Conservation (phyloP, 2,329 filamentous ascomycete species). For the Colletotrichum graminicola region DNA sequence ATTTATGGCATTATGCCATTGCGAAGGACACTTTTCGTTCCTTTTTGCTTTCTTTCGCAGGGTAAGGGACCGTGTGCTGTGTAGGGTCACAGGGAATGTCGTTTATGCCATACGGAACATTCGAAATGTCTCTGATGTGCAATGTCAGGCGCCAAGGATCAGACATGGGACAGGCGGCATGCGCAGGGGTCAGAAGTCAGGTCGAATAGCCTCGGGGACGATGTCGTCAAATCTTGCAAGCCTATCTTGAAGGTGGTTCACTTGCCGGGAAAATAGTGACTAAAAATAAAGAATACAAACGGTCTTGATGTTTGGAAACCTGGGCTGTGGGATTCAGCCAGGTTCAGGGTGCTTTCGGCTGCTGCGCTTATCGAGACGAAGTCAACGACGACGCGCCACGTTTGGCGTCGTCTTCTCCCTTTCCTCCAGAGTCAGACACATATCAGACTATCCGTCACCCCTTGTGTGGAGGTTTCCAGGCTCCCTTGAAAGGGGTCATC, state of each 20-base stretch:
- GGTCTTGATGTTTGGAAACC: slow-evolving; percentile 3
- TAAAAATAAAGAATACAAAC: slow-evolving; percentile 2
- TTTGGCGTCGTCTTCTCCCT: slow-evolving; percentile 12
- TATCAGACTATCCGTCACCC: slow-evolving; percentile 26
- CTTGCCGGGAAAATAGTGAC: slow-evolving; percentile 8
- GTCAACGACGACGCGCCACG: background rate
- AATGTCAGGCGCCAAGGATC: slow-evolving; percentile 7
- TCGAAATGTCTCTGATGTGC: slow-evolving; percentile 7
- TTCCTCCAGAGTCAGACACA: slow-evolving; percentile 23
- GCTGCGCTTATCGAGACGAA: slow-evolving; percentile 25
- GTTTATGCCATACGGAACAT: slow-evolving; percentile 26
- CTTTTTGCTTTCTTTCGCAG: background rate
- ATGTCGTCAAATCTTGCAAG: slow-evolving; percentile 1
- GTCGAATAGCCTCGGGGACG: background rate
- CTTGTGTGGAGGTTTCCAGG: slow-evolving; percentile 19
- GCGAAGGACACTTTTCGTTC: background rate
- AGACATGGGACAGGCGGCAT: background rate
- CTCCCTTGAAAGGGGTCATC: slow-evolving; percentile 37
- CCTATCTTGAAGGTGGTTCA: slow-evolving; percentile 1
- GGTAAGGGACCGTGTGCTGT: slow-evolving; percentile 3
- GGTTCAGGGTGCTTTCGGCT: slow-evolving; percentile 14
- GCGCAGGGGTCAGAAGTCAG: background rate
- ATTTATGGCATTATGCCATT: slow-evolving; percentile 20
- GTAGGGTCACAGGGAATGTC: slow-evolving; percentile 6
- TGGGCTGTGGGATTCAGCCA: slow-evolving; percentile 12